Evolutionary conservation across 345 rosid genomes (phyloP).

Genomic region (Eutrema heterophyllum): DNA sequence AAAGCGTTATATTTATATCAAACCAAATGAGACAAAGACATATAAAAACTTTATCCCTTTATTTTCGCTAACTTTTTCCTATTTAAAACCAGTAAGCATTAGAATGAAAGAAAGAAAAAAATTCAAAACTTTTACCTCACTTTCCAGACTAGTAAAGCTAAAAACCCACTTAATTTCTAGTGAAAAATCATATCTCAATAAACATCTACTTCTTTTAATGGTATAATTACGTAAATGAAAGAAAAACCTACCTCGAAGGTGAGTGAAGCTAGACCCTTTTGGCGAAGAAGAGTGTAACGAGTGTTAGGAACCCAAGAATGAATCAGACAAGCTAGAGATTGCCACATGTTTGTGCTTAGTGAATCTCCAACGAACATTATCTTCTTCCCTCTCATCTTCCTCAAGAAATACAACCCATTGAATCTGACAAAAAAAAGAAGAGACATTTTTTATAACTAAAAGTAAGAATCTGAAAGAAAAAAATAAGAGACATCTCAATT

Average conservation of each 20-base stretch:
- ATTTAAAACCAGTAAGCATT: background rate
- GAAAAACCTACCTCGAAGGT: conserved; percentile 73
- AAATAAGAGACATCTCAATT: too few relatives aligned
- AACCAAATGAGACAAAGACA: conserved; percentile 18
- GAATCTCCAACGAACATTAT: conserved; percentile 99
- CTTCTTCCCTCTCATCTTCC: conserved; percentile 85
- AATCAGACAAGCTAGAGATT: conserved; percentile 73
- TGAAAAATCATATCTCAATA: background rate
- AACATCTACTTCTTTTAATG: background rate
- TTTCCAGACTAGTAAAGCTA: conserved; percentile 6
- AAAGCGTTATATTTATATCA: conserved; percentile 18
- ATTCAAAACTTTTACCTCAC: background rate
- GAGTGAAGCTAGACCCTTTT: conserved; percentile 51
- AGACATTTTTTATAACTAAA: background rate
- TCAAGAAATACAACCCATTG: conserved; percentile 65
- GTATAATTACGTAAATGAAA: background rate
- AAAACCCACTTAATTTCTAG: background rate
- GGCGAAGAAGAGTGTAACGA: conserved; percentile 36
- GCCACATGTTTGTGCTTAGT: conserved; percentile 74
- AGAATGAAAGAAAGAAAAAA: background rate
- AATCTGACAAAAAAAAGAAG: conserved; percentile 43
- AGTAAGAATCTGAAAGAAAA: too few relatives aligned
- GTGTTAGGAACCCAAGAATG: conserved; percentile 69
- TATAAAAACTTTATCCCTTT: background rate
- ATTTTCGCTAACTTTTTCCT: background rate